Percentiles rank a stretch among this genome's conserved stretches.
phyloP scores from a whole-genome alignment of 345 rosid genomes.

The Anastatica hierochuntica region DNA sequence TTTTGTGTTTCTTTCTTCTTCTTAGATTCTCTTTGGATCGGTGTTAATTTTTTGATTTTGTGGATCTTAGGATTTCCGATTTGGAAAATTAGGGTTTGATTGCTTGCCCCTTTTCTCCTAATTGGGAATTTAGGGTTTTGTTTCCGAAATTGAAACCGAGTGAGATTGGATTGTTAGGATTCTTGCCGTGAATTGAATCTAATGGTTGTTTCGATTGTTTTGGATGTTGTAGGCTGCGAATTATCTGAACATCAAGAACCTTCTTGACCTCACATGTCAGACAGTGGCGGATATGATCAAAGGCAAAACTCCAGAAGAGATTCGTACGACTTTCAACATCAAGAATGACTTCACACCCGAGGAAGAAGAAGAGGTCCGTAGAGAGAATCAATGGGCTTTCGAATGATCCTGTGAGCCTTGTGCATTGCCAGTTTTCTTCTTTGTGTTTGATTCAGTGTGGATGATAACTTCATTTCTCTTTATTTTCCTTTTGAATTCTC shows the following conservation, averaged over 20 bases:
- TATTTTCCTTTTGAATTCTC: background rate
- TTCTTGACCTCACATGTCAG: conserved; percentile 54
- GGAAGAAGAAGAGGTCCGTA: conserved; percentile 51
- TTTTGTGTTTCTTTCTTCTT: too few relatives aligned
- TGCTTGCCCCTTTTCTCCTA: background rate
- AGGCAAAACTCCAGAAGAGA: conserved; percentile 58
- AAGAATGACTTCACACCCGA: conserved; percentile 42
- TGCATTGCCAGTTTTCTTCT: background rate
- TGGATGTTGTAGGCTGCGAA: conserved; percentile 49
- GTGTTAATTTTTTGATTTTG: background rate
- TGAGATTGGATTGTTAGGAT: background rate
- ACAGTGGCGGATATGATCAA: conserved; percentile 63
- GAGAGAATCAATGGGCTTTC: conserved; percentile 68
- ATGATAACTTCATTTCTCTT: background rate
- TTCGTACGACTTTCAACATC: conserved; percentile 49
- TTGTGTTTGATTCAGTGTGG: conserved; percentile 14
- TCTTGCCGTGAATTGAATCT: background rate
- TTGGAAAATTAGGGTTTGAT: conserved; percentile 17
- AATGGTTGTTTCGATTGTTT: background rate
- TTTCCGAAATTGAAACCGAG: background rate
- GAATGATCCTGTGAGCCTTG: conserved; percentile 29
- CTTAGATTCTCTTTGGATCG: background rate
- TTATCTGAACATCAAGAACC: conserved; percentile 39
- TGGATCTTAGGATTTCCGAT: conserved; percentile 8
- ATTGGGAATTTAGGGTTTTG: background rate